phyloP scores from a whole-genome alignment of 306 rosid species.

The Inga laurina region DNA sequence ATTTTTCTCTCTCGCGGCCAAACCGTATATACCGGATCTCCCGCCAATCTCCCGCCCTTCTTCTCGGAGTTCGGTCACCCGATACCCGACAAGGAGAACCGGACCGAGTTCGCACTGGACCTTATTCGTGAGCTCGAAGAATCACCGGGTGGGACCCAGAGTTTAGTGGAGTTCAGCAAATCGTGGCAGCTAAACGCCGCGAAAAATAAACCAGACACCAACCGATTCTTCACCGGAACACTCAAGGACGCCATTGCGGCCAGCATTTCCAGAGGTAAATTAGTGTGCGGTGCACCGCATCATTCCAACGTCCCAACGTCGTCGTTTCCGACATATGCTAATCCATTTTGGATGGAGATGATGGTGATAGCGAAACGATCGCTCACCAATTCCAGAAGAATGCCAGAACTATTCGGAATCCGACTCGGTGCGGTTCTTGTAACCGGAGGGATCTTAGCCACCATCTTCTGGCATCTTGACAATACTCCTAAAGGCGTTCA shows the following conservation, averaged over 20 bases:
- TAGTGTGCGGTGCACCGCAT: constrained; percentile 72
- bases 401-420: constrained; percentile 83
- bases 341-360: constrained; percentile 80
- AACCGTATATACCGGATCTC: constrained; percentile 76
- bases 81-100: constrained; percentile 76
- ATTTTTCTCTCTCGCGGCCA: constrained; percentile 85
- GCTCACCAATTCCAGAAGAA: constrained; percentile 61
- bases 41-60: constrained; percentile 47
- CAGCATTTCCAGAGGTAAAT: constrained; percentile 72
- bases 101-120: constrained; percentile 84
- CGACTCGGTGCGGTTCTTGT: constrained; percentile 76
- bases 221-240: constrained; percentile 6
- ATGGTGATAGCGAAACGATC: constrained; percentile 70
- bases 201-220: background rate
- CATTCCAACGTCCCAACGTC: constrained; percentile 33
- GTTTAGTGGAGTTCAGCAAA: constrained; percentile 72
- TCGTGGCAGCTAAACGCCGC: constrained; percentile 54
- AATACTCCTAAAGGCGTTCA: constrained; percentile 72
- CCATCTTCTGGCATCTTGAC: constrained; percentile 70
- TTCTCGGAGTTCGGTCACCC: constrained; percentile 82
- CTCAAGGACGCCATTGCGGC: constrained; percentile 80
- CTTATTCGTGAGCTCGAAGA: constrained; percentile 78
- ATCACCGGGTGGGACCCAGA: constrained; percentile 58
- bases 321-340: constrained; percentile 63
- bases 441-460: constrained; percentile 73